Percentiles rank a stretch among this genome's conserved stretches.
Conservation (phyloP, 257 asterid genomes). For the Penstemon davidsonii region DNA sequence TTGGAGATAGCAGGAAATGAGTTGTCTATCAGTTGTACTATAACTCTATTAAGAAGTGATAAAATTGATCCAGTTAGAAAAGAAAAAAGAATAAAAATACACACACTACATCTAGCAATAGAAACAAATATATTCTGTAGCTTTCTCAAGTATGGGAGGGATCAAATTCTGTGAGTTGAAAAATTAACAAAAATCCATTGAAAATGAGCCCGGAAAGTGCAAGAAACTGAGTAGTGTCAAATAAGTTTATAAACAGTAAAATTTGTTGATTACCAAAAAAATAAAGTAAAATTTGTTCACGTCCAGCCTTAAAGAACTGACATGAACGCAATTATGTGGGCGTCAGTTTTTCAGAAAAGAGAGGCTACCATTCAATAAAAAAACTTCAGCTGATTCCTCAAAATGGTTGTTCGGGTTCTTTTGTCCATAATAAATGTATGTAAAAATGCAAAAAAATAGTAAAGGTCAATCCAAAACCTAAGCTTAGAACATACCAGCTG, state of each 20-base stretch:
- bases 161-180: too few species aligned
- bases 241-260: not conserved
- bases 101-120: conserved; percentile 6
- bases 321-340: not conserved
- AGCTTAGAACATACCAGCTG: conserved; percentile 66
- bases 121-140: not conserved
- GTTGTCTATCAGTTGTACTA: too few species aligned
- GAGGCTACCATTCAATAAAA: not conserved
- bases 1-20: not conserved
- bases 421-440: not conserved
- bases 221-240: not conserved
- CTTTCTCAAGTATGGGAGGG: too few species aligned
- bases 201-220: not conserved
- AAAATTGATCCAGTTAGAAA: too few species aligned
- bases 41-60: not conserved
- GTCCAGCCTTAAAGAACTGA: not conserved
- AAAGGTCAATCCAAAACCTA: conserved; percentile 9
- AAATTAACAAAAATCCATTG: too few species aligned
- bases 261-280: not conserved
- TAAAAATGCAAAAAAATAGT: conserved; percentile 5
- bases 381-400: conserved; percentile 1
- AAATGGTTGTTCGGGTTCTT: not conserved
- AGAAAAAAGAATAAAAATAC: not conserved
- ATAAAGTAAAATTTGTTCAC: not conserved
- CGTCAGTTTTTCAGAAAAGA: not conserved